A percentile compares a stretch with the other conserved stretches of the same genome.
Evolutionary conservation across 192 early-diverging fungal species (phyloP).

Genomic region (Coemansia sp.): DNA sequence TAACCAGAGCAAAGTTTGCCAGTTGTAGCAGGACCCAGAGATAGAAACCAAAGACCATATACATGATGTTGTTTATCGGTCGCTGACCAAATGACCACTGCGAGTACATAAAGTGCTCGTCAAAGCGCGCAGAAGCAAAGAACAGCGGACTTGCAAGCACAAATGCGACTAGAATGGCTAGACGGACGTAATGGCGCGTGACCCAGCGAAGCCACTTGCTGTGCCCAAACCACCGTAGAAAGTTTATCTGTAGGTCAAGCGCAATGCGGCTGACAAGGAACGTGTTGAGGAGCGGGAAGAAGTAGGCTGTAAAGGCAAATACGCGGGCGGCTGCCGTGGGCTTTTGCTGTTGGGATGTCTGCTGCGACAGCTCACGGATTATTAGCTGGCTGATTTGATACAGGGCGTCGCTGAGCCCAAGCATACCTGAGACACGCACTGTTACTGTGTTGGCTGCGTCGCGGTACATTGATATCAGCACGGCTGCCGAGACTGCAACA

Average conservation of each 20-base stretch:
- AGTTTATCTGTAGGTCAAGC: conserved; percentile 43
- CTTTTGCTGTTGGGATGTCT: conserved; percentile 9
- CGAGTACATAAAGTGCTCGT: conserved; percentile 23
- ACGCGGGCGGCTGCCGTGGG: conserved; percentile 25
- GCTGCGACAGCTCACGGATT: conserved; percentile 28
- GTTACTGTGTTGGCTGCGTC: conserved; percentile 35
- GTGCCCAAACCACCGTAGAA: conserved; percentile 38
- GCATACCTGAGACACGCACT: conserved; percentile 41
- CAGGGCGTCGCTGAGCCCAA: conserved; percentile 37
- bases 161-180: conserved; percentile 18
- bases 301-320: conserved; percentile 34
- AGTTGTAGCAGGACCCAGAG: conserved; percentile 32
- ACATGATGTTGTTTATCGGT: conserved; percentile 15
- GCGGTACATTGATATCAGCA: conserved; percentile 41
- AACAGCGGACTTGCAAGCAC: conserved; percentile 30
- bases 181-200: conserved; percentile 27
- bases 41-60: conserved; percentile 38
- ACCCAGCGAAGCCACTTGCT: conserved; percentile 32
- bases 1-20: conserved; percentile 38
- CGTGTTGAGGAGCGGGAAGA: conserved; percentile 37
- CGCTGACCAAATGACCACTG: conserved; percentile 45
- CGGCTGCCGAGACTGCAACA: conserved; percentile 30
- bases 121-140: conserved; percentile 28
- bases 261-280: conserved; percentile 41
- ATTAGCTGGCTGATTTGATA: conserved; percentile 40